Evolutionary conservation across 495 filamentous ascomycete species (phyloP), one percentile per base, ranked within the genome.

Genomic region (Podospora sp.): DNA sequence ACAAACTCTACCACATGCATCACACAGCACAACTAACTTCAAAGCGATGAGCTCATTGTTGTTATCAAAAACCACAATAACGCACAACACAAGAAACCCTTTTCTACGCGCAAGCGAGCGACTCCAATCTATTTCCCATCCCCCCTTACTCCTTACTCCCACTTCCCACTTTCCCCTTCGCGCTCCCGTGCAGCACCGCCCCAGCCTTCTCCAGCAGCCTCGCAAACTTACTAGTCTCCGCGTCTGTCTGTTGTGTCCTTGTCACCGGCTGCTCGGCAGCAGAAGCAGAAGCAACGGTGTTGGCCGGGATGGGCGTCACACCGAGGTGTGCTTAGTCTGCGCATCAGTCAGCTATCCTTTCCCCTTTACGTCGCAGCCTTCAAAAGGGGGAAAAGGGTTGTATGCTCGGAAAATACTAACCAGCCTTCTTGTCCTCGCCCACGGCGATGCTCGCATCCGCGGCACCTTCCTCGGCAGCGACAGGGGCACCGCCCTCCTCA

Each of bases 141-240:
- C 52, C 14, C 2, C 52, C 52, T 12, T 55, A 46, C 2, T 33
- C 29, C 40, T 46, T 46, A 24, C 52, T 55, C 25, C 52, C 29
- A 8, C n/a, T 26, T 20, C 8, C 52, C 6, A 6, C 52, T n/a
- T 55, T 55, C 2, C 52, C 52, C 20, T 22, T 12, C 12, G 40
- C 40, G 40, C 40, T 18, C 9, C 40, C 40, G 12, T 46, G 40
- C 4, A 46, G 40, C 9, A 46, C 40, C 40, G 40, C 52, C 52
- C 52, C 52, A 55, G 52, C 52, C 52, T 26, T 22, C 14, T 26
- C 52, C 52, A 55, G 52, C 25, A 55, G 24, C 52, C n/a, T 55
- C 21, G 52, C 52, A 26, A 55, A 55, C 52, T 55, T 55, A n/a
- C 25, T 55, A 26, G 52, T 55, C 52, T 55, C 52, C 9, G 52